Conservation (phyloP, 192 early-diverging fungal genomes). For the Paraglomus brasilianum region DNA sequence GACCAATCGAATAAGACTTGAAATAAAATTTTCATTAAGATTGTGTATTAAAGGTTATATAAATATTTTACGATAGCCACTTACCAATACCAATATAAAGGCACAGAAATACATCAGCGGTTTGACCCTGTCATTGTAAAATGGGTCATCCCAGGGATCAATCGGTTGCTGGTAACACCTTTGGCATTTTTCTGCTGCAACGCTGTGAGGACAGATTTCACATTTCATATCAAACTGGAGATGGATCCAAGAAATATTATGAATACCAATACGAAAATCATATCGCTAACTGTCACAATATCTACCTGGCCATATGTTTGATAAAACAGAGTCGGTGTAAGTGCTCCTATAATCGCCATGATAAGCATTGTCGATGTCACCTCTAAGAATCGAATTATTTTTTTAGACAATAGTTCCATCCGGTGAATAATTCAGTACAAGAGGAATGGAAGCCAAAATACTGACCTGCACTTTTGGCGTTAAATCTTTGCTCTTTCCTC, state of each 20-base stretch:
- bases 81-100: conserved; percentile 63
- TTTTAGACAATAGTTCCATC: neutral
- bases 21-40: neutral
- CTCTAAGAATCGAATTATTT: conserved; percentile 36
- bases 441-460: neutral
- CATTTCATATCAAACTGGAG: conserved; percentile 10
- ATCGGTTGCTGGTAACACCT: conserved; percentile 62
- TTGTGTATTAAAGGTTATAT: neutral
- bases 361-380: conserved; percentile 96
- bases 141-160: conserved; percentile 72
- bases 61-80: neutral
- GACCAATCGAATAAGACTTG: conserved; percentile 82
- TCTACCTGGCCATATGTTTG: conserved; percentile 77
- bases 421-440: neutral
- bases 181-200: conserved; percentile 44
- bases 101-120: conserved; percentile 89
- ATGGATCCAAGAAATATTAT: neutral
- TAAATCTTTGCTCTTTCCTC: conserved; percentile 92
- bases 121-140: conserved; percentile 75
- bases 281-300: neutral
- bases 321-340: conserved; percentile 95
- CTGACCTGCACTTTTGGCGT: conserved; percentile 85
- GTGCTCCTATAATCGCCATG: conserved; percentile 87
- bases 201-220: neutral
- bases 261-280: neutral